These are phyloP conservation scores for Heliamphora pulchella DNA, from an alignment of 179 eudicot species.

Conservation along the genomic window DNA sequence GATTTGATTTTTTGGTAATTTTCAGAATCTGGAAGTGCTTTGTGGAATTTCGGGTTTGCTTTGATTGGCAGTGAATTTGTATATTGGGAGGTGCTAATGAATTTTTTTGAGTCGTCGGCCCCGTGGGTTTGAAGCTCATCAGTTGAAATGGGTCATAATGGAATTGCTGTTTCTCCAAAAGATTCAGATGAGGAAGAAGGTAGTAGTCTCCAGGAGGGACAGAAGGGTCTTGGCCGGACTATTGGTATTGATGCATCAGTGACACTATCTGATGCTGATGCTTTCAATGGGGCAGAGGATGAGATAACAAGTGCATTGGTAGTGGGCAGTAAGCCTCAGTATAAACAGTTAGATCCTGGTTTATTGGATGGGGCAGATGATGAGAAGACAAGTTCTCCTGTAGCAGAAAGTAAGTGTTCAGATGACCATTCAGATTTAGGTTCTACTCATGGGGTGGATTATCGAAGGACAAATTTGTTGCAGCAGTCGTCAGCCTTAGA, in stretches of 20 bases:
- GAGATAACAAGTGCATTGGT: conserved; percentile 1
- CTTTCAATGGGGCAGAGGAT: conserved; percentile 2
- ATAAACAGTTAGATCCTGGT: neutral
- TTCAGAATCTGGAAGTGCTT: conserved; percentile 1
- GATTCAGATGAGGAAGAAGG: conserved; percentile 18
- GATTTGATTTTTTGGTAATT: neutral
- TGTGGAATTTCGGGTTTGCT: neutral
- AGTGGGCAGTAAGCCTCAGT: neutral
- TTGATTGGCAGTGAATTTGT: conserved; percentile 5
- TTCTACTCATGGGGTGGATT: conserved; percentile 17
- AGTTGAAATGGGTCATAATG: conserved; percentile 45
- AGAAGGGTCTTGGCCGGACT: conserved; percentile 17
- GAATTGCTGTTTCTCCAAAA: conserved; percentile 13
- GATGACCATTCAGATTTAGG: conserved; percentile 24
- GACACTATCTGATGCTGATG: conserved; percentile 13
- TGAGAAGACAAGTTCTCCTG: conserved; percentile 5
- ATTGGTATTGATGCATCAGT: conserved; percentile 13
- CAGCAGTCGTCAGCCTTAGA: conserved; percentile 32
- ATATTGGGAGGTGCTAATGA: conserved; percentile 5
- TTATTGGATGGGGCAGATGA: conserved; percentile 10
- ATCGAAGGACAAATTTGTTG: conserved; percentile 15
- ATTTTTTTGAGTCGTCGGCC: conserved; percentile 1
- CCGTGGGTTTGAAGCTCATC: conserved; percentile 25
- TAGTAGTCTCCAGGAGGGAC: conserved; percentile 12
- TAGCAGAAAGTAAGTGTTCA: conserved; percentile 17